These are phyloP conservation scores for Rhodosporidiobolus sp. DNA, from an alignment of 768 basidiomycete genomes.

Conservation along the genomic window DNA sequence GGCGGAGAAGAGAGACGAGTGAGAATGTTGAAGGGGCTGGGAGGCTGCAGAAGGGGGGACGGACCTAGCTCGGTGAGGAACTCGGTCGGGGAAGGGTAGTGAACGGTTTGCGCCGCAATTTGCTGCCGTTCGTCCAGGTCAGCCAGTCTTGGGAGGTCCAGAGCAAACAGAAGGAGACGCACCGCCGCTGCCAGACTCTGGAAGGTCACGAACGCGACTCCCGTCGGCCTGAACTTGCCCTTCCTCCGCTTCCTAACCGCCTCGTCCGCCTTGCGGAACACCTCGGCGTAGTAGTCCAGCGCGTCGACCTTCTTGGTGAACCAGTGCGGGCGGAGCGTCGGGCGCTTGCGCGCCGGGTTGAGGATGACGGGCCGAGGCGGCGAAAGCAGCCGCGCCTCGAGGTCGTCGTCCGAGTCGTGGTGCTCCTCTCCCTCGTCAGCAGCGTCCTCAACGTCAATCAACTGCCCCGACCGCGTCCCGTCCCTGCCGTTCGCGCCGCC, in stretches of 20 bases:
- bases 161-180: conserved; percentile 9
- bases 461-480: too few species aligned
- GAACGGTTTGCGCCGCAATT: conserved; percentile 70
- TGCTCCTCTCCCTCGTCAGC: conserved; percentile 21
- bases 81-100: conserved; percentile 55
- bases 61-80: conserved; percentile 42
- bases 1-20: neutral
- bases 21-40: too few species aligned
- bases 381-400: conserved; percentile 50
- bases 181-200: conserved; percentile 92
- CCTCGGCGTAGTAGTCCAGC: conserved; percentile 75
- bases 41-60: neutral
- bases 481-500: conserved; percentile 49
- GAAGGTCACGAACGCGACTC: conserved; percentile 90
- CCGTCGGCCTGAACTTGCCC: conserved; percentile 76
- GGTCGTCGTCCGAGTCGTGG: conserved; percentile 56
- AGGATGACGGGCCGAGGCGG: conserved; percentile 51
- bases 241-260: conserved; percentile 70
- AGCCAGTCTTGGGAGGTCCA: too few species aligned
- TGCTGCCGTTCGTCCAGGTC: conserved; percentile 52
- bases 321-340: conserved; percentile 71
- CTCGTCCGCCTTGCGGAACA: conserved; percentile 78
- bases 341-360: conserved; percentile 57
- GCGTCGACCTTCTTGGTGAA: conserved; percentile 78
- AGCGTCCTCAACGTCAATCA: conserved; percentile 31